Base-by-base conservation (phyloP, 768 basidiomycete genomes). In the Sistotremastrum niveocremeum region DNA sequence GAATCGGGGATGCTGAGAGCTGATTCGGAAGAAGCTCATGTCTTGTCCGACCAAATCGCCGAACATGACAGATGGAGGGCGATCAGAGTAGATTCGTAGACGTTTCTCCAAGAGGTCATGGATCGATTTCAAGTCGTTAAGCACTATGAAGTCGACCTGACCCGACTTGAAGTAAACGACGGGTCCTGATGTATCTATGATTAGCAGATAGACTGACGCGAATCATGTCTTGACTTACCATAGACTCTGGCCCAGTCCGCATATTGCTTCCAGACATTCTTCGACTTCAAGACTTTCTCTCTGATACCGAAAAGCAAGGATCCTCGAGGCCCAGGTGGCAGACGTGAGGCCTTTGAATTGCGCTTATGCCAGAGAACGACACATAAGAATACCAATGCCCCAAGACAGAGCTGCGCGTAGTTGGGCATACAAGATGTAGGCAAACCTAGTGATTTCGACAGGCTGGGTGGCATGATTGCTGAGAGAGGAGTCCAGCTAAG, bases 21-120 rank as follows among this genome's bases (percentile, higher is more conserved):
- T 65, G 6, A 72, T 66, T 44, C 69, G 69, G 59, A 72, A 69
- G 7, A 71, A 60, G 1, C 66, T 51, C 46, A 62, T 54, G 32
- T 63, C 65, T 7, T 70, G 66, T 20, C 60, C 67, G 46, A 68
- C 69, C 30, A 73, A 50, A 5, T 64, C 63, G 44, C 65, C 59
- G 49, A 61, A 68, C 67, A 73, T 70, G 60, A 64, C 65, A 20
- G 47, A 28, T 5, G 60, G 60, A 2, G 74, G 76, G 6, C 76
- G 68, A 49, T 72, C 72, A 4, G 73, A 74, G 51, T 76, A 75
- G 39, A 72, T 66, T 8, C 54, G 55, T 6, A 71, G 69, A 7
- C 72, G 67, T 33, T 60, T 56, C 41, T 74, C 72, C 34, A 78
- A 62, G 8, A 78, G 60, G 40, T 73, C 72, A 31, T 60, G 53